These are phyloP conservation scores for Scytalidium sp. DNA, from an alignment of 2,329 filamentous ascomycete genomes.

Conservation along the genomic window DNA sequence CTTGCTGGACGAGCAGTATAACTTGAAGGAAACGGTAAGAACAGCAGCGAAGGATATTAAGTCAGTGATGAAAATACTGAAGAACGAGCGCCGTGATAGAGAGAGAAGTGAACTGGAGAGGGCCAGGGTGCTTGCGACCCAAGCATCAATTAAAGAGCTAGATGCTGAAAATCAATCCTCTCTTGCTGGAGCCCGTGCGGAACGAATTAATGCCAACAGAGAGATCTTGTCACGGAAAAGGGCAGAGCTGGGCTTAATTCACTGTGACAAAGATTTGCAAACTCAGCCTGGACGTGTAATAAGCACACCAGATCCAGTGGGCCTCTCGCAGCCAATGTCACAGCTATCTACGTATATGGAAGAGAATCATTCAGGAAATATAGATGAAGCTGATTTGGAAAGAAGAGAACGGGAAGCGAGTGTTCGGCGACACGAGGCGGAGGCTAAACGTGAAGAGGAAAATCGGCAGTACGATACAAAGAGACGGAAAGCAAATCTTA, in stretches of 20 bases:
- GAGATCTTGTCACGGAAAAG: neutral
- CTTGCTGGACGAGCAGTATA: no score
- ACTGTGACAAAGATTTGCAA: no score
- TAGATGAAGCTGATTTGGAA: no score
- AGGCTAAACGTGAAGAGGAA: slow-evolving; percentile 3
- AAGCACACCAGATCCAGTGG: neutral
- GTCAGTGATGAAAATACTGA: no score
- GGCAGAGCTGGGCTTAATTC: neutral
- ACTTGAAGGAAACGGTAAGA: neutral
- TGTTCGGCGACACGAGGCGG: neutral
- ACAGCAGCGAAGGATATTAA: neutral
- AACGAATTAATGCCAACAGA: no score
- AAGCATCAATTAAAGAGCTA: no score
- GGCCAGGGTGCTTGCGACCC: no score
- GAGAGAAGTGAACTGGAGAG: no score
- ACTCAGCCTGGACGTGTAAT: neutral
- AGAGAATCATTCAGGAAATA: no score
- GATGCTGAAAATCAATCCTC: no score
- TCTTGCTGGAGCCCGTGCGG: no score
- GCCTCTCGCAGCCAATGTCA: neutral
- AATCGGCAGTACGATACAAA: neutral
- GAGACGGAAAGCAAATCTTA: neutral
- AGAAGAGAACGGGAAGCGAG: neutral
- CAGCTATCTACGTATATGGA: neutral
- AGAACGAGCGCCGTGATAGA: no score